Conservation (phyloP, 2,329 filamentous ascomycete genomes). For the Aspergillus sclerotialis region DNA sequence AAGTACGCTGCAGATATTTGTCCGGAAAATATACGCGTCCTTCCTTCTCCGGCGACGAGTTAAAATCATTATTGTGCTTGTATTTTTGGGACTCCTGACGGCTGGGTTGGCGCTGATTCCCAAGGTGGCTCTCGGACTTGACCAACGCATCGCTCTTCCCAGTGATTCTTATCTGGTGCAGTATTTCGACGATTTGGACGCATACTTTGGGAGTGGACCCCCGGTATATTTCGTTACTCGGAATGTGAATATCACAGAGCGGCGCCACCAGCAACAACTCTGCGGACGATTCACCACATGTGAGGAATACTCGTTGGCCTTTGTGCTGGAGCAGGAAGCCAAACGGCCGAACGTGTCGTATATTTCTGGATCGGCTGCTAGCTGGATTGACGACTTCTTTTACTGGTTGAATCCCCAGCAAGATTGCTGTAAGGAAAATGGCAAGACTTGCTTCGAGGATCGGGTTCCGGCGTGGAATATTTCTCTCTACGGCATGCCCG, state of each 20-base stretch:
- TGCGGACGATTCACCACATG: conserved; percentile 91
- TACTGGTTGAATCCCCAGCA: conserved; percentile 88
- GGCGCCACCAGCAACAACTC: conserved; percentile 71
- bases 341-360: conserved; percentile 84
- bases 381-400: conserved; percentile 96
- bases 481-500: conserved; percentile 83
- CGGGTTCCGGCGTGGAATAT: conserved; percentile 82
- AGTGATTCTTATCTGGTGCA: conserved; percentile 90
- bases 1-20: conserved; percentile 74
- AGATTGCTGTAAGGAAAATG: conserved; percentile 66
- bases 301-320: conserved; percentile 72
- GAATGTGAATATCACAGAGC: conserved; percentile 69
- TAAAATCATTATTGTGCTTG: conserved; percentile 66
- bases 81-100: conserved; percentile 84
- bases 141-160: conserved; percentile 90
- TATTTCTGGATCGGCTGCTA: conserved; percentile 80
- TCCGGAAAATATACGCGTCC: conserved; percentile 84
- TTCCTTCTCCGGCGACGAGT: conserved; percentile 70
- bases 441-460: conserved; percentile 68
- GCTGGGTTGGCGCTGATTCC: conserved; percentile 79
- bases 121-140: conserved; percentile 75
- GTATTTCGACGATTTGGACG: conserved; percentile 94
- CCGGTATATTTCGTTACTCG: conserved; percentile 94
- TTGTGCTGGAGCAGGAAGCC: conserved; percentile 87
- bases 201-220: conserved; percentile 83